Percentiles rank a stretch among this genome's conserved stretches.
Conservation (phyloP, 192 early-diverging fungal genomes). For the Coemansia guatemalensis region DNA sequence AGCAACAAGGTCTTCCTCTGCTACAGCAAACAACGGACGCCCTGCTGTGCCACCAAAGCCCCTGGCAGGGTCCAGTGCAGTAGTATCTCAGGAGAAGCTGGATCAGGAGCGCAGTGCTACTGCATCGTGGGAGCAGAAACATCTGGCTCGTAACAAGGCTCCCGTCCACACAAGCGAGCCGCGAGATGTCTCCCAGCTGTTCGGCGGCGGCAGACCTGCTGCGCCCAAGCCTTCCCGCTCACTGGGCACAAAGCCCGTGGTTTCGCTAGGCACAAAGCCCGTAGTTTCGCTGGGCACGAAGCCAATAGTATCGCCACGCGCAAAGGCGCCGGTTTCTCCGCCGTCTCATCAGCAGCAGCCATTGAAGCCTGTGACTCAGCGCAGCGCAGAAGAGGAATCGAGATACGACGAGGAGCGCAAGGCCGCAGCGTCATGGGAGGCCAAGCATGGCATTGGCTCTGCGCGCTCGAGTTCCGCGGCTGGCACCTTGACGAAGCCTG, state of each 20-base stretch:
- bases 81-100: neutral
- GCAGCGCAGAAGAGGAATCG: constrained; percentile 5
- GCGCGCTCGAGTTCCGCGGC: neutral
- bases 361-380: neutral
- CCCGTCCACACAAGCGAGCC: neutral
- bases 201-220: neutral
- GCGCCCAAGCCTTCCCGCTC: neutral
- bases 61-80: constrained; percentile 2
- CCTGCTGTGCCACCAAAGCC: constrained; percentile 3
- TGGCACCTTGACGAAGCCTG: neutral
- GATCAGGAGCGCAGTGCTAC: constrained; percentile 23
- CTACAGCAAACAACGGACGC: neutral
- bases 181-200: constrained; percentile 6
- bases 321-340: constrained; percentile 1
- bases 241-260: constrained; percentile 9
- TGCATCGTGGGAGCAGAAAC: constrained; percentile 20
- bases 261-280: constrained; percentile 8
- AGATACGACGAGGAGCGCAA: constrained; percentile 22
- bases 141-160: constrained; percentile 3
- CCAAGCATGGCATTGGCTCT: constrained; percentile 24
- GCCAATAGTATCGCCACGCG: constrained; percentile 9
- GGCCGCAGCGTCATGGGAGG: constrained; percentile 28
- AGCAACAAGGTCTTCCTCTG: neutral
- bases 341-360: neutral
- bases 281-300: constrained; percentile 6